A percentile compares a stretch with the other conserved stretches of the same genome.
Conservation (phyloP, 1,284 basidiomycete species). For the Irpex sp. region DNA sequence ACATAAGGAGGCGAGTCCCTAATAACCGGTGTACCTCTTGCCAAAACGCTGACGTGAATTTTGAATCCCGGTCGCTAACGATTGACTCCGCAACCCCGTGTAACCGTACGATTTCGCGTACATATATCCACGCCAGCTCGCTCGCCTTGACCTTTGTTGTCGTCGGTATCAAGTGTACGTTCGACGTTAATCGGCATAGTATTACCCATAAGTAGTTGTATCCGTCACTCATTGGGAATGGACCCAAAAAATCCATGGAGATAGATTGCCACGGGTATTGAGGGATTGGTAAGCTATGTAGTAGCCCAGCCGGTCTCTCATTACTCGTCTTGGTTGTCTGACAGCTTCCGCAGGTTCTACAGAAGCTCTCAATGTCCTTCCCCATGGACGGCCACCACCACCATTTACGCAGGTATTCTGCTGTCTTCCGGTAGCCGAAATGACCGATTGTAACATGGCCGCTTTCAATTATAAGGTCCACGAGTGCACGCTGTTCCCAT, state of each 20-base stretch:
- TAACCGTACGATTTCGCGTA: constrained; percentile 33
- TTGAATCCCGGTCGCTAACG: constrained; percentile 36
- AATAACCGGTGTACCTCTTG: constrained; percentile 31
- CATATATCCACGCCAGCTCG: constrained; percentile 15
- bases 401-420: constrained; percentile 22
- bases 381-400: constrained; percentile 29
- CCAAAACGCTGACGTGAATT: constrained; percentile 46
- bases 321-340: constrained; percentile 20
- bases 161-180: too few species aligned
- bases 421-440: constrained; percentile 25
- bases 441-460: constrained; percentile 29
- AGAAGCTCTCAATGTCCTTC: constrained; percentile 21
- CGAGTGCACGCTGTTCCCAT: constrained; percentile 12
- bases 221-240: constrained; percentile 25
- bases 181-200: constrained; percentile 11
- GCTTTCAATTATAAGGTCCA: constrained; percentile 24
- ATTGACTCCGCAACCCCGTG: constrained; percentile 40
- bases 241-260: constrained; percentile 34
- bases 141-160: too few species aligned
- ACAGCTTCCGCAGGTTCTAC: constrained; percentile 24
- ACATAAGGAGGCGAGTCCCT: constrained; percentile 35
- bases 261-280: constrained; percentile 28
- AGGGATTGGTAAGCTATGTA: constrained; percentile 22
- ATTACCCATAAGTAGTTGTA: constrained; percentile 23
- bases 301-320: constrained; percentile 20